phyloP scores from a whole-genome alignment of 2,329 filamentous ascomycete genomes.

The Exophiala alcalophila region DNA sequence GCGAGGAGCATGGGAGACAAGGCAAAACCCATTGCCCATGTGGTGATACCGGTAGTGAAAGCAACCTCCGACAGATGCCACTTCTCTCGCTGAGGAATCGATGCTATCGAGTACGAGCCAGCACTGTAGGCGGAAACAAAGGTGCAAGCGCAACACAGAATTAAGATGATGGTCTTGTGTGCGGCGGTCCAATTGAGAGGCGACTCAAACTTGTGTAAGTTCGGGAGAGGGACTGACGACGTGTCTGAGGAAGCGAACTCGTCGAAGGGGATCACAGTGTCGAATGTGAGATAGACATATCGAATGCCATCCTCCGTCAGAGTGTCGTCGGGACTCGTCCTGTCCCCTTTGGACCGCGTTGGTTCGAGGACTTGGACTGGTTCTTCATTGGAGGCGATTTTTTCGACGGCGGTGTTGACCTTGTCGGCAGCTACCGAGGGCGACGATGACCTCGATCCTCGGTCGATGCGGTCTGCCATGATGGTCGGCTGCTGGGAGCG shows the following conservation, averaged over 20 bases:
- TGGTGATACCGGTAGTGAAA: conserved; percentile 69
- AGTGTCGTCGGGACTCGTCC: conserved; percentile 1
- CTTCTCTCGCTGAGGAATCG: conserved; percentile 61
- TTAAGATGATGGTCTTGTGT: conserved; percentile 69
- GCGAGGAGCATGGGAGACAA: conserved; percentile 84
- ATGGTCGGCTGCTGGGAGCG: neutral
- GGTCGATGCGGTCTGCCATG: conserved; percentile 9
- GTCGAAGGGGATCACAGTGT: conserved; percentile 55
- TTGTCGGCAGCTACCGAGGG: conserved; percentile 7
- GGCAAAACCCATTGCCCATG: conserved; percentile 77
- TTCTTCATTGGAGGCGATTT: conserved; percentile 15
- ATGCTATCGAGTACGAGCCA: conserved; percentile 72
- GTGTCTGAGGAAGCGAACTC: conserved; percentile 35
- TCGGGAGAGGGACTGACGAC: conserved; percentile 48
- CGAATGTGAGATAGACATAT: conserved; percentile 61
- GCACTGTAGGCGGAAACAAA: conserved; percentile 75
- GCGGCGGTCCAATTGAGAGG: conserved; percentile 70
- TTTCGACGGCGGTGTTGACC: conserved; percentile 9
- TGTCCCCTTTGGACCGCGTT: conserved; percentile 1
- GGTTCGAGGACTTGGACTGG: conserved; percentile 15
- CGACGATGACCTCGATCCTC: conserved; percentile 9
- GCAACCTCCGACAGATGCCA: conserved; percentile 65
- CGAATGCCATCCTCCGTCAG: conserved; percentile 40
- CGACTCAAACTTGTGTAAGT: conserved; percentile 64
- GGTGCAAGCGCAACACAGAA: conserved; percentile 73